phyloP scores from a whole-genome alignment of 768 basidiomycete species.

The Boletus reticulatus region DNA sequence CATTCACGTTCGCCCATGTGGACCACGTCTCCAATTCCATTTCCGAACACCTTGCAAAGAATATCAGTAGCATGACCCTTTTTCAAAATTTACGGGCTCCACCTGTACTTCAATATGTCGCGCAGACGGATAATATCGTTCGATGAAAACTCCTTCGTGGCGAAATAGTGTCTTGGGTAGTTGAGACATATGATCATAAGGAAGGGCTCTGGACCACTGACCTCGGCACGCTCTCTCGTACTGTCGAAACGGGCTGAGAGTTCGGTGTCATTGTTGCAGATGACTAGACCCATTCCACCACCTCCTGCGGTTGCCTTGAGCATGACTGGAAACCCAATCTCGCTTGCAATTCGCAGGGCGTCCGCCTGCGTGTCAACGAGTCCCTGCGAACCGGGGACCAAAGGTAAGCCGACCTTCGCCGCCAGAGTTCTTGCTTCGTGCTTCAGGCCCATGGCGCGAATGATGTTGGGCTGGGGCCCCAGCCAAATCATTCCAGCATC shows the following conservation, averaged over 20 bases:
- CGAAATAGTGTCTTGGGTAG: conserved; percentile 44
- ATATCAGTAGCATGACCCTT: background rate
- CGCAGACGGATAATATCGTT: conserved; percentile 53
- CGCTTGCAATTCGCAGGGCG: conserved; percentile 37
- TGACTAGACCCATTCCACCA: conserved; percentile 64
- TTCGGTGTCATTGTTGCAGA: conserved; percentile 45
- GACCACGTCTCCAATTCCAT: conserved; percentile 55
- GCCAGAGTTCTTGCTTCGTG: conserved; percentile 54
- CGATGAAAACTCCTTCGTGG: conserved; percentile 53
- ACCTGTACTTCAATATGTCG: conserved; percentile 71
- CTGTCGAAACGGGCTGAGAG: conserved; percentile 35
- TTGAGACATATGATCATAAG: background rate
- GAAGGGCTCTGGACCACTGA: background rate
- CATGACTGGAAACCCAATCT: conserved; percentile 59
- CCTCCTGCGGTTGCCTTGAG: conserved; percentile 69
- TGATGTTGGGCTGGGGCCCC: conserved; percentile 51
- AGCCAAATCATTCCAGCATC: conserved; percentile 55
- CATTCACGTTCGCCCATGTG: conserved; percentile 74
- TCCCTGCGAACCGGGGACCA: conserved; percentile 57
- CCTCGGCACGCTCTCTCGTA: conserved; percentile 41
- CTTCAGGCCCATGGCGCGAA: conserved; percentile 59
- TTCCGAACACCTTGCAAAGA: conserved; percentile 57
- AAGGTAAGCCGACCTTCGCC: conserved; percentile 43
- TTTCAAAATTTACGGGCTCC: background rate
- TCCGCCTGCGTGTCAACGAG: conserved; percentile 42